Evolutionary conservation across 345 rosid genomes (phyloP), one percentile per base, ranked within the genome.

Genomic region (Heritiera fomes): DNA sequence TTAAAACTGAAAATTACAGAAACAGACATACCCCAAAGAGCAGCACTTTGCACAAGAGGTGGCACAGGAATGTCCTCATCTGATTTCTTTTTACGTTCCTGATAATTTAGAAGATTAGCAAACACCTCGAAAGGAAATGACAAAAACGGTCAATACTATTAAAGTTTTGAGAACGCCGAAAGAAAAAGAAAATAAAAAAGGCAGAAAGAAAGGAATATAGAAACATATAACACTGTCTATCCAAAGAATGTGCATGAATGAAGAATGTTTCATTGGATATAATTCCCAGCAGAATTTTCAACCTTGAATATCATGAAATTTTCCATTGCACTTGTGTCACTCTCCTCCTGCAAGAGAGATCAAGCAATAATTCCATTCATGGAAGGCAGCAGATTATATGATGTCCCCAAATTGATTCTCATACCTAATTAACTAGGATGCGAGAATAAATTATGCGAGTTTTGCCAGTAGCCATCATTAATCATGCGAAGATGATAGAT

Each of bases 21-120:
- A 23, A 23, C 28, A 43, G 63, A 76, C 87, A 73, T 87, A 93
- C 99, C 98, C 98, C 98, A 95, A 50, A 95, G 96, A 75, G 86
- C 96, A 66, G 99, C 99, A 77, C 97, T 95, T 84, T 91, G 76
- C 72, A 95, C 14, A 28, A 93, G 96, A 71, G 97, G 99, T 61
- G 98, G 98, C 70, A 95, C 86, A 6, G 99, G 97, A 75, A 95
- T 79, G 82, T 93, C 97, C 71, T 93, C 90, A 69, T 95, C 97
- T 46, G 98, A 90, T 85, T 89, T 92, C 86, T 82, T 93, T 76
- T 93, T 76, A 92, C 80, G 84, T 82, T 91, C 97, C 99, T 95
- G 81, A 71, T 40, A 18, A 81, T 70, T 81, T 58, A 77, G 66
- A 75, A 50, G 65, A 78, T 40, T 76, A 78, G 49, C 38, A 69